These are phyloP conservation scores for Neophaeococcomyces aloes DNA, from an alignment of 2,329 filamentous ascomycete species.

Conservation along the genomic window DNA sequence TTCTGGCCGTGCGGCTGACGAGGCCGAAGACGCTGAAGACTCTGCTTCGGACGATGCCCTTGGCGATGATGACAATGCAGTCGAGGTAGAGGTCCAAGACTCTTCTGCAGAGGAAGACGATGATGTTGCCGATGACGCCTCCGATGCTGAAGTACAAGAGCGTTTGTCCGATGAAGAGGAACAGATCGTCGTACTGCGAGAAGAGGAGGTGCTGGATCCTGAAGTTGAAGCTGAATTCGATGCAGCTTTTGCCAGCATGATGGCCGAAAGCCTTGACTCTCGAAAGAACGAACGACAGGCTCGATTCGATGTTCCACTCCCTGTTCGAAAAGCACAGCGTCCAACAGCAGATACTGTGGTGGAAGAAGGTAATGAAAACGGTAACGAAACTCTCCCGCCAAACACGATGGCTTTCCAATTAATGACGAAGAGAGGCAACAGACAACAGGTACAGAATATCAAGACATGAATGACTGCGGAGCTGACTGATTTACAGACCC, in stretches of 20 bases:
- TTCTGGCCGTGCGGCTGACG: slow-evolving; percentile 56
- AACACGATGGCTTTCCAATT: slow-evolving; percentile 94
- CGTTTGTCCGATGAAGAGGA: slow-evolving; percentile 58
- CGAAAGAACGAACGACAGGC: slow-evolving; percentile 92
- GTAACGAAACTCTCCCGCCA: slow-evolving; percentile 14
- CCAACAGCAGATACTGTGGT: slow-evolving; percentile 42
- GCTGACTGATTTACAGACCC: slow-evolving; percentile 51
- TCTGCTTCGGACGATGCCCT: slow-evolving; percentile 68
- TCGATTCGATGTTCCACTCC: slow-evolving; percentile 93
- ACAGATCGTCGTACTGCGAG: slow-evolving; percentile 79
- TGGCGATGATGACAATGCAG: slow-evolving; percentile 51
- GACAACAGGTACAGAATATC: slow-evolving; percentile 62
- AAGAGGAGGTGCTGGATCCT: slow-evolving; percentile 81
- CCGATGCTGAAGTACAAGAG: slow-evolving; percentile 35
- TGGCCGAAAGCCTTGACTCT: slow-evolving; percentile 92
- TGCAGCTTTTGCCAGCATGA: slow-evolving; percentile 94
- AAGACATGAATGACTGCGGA: neutral
- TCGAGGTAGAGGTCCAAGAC: slow-evolving; percentile 37
- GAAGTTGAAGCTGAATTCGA: slow-evolving; percentile 96
- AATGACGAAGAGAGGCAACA: slow-evolving; percentile 89
- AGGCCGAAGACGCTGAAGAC: slow-evolving; percentile 61
- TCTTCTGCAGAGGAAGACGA: slow-evolving; percentile 42
- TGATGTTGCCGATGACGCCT: slow-evolving; percentile 27
- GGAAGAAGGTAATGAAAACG: slow-evolving; percentile 23
- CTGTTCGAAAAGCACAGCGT: slow-evolving; percentile 61